Evolutionary conservation across 352 stramenopile species (phyloP).

Genomic region (Globisporangium apiculatum): DNA sequence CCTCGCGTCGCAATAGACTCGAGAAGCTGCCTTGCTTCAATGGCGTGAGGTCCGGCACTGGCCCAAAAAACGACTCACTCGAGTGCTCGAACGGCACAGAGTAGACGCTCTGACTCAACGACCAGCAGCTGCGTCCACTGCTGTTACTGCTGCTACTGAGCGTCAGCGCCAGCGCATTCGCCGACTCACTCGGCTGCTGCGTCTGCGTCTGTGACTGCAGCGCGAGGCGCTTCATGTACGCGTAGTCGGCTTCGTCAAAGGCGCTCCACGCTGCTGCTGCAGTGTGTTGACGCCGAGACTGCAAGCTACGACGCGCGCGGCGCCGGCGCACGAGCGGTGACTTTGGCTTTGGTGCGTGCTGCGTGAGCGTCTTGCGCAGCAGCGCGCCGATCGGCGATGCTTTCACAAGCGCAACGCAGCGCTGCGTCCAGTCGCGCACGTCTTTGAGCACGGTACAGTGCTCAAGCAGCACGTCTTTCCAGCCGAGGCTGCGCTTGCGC

Average conservation of each 20-base stretch:
- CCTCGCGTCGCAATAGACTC: conserved; percentile 33
- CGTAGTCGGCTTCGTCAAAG: conserved; percentile 34
- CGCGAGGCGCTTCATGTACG: conserved; percentile 35
- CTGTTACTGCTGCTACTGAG: neutral
- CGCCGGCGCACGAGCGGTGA: conserved; percentile 1
- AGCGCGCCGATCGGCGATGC: conserved; percentile 7
- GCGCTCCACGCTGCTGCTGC: conserved; percentile 24
- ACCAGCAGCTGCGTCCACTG: neutral
- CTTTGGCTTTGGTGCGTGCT: neutral
- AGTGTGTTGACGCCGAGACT: neutral
- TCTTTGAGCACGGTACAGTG: conserved; percentile 32
- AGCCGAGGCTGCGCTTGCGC: conserved; percentile 27
- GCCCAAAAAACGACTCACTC: neutral
- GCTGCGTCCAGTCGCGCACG: conserved; percentile 18
- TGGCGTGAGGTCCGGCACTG: conserved; percentile 26
- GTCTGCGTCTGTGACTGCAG: conserved; percentile 2
- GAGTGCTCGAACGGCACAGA: neutral
- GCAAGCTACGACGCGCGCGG: conserved; percentile 11
- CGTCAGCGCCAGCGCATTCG: neutral
- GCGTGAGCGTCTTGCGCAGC: conserved; percentile 9
- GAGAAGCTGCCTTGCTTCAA: conserved; percentile 35
- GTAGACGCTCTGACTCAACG: neutral
- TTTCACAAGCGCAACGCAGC: conserved; percentile 25
- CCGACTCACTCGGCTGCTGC: neutral
- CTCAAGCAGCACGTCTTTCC: conserved; percentile 29